Conservation (phyloP, 164 flowering plant genomes). For the Liriodendron chinense region DNA sequence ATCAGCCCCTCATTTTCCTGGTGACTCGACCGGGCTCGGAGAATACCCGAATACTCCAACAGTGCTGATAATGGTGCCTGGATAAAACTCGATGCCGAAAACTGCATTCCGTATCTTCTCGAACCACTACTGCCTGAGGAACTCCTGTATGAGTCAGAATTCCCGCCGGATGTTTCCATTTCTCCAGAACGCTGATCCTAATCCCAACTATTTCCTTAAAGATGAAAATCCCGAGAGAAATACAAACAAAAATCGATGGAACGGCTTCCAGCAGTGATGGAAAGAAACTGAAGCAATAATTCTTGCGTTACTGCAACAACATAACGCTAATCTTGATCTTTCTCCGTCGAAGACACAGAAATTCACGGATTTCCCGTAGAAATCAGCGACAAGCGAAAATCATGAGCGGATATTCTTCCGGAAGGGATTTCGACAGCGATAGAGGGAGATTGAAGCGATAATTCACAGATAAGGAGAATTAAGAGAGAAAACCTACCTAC, state of each 20-base stretch:
- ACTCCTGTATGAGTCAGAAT: slow-evolving; percentile 46
- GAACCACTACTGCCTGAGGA: slow-evolving; percentile 27
- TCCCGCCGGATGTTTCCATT: slow-evolving; percentile 63
- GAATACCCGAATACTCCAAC: slow-evolving; percentile 78
- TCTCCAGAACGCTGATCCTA: slow-evolving; percentile 40
- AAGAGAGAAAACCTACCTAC: background rate
- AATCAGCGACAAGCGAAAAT: background rate
- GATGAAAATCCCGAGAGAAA: background rate
- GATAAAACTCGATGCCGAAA: slow-evolving; percentile 68
- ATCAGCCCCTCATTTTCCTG: slow-evolving; percentile 53
- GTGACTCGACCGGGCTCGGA: slow-evolving; percentile 51
- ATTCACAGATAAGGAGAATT: background rate
- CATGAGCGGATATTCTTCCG: background rate
- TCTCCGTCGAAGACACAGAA: too few relatives aligned
- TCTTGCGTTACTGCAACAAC: too few relatives aligned
- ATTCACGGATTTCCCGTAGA: too few relatives aligned
- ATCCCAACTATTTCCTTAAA: background rate
- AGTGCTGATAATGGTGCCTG: slow-evolving; percentile 79
- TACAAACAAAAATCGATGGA: background rate
- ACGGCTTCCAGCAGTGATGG: background rate
- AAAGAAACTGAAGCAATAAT: background rate
- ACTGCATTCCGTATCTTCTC: slow-evolving; percentile 55
- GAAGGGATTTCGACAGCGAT: background rate
- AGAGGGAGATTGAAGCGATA: background rate
- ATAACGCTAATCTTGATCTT: too few relatives aligned